Base-by-base conservation (phyloP, 352 stramenopile species). In the Pythium volutum region DNA sequence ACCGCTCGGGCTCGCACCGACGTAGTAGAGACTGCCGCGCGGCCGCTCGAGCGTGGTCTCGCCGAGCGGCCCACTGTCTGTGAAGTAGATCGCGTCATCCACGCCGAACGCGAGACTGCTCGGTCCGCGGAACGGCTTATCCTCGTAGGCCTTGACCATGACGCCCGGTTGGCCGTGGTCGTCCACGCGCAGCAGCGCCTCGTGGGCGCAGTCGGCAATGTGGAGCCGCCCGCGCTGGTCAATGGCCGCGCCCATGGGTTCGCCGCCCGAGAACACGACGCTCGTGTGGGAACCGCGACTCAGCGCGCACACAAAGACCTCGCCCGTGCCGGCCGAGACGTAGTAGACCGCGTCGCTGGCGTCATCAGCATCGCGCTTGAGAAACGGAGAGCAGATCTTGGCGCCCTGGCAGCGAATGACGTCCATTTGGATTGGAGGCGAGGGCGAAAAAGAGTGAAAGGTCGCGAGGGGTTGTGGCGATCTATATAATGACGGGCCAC, bases 71-170 rank as follows among this genome's bases (percentile, higher is more conserved):
- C 88, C 88, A 51, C 81, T 91, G 67, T 96, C 86, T 0, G 88
- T 90, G 63, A 96, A 96, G 68, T 88, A 94, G 47, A 95, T 71
- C 12, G 78, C 74, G 48, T 73, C 79, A 41, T 89, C 75, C 22
- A 64, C 50, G 0, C 69, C 66, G 54, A 93, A 88, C 16, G 81
- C 66, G 45, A 94, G 70, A 41, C 77, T 76, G 54, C 76, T 90
- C n/a, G 83, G 85, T 0, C 84, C 84, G 16, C 73, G 76, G 53
- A 96, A 89, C 2, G 77, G 54, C 29, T 86, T 76, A 38, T 91
- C 88, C 51, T 96, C 88, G 67, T 96, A 96, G 11, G 76, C 70
- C 50, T 83, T 89, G 53, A 94, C 87, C 69, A 95, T 80, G 57
- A 91, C 74, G 38, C 78, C 78, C 4, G 79, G 81, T 38, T 93